A percentile compares a stretch with the other conserved stretches of the same genome.
phyloP scores from a whole-genome alignment of 2,329 filamentous ascomycete genomes.

The Pseudopyricularia cyperi region DNA sequence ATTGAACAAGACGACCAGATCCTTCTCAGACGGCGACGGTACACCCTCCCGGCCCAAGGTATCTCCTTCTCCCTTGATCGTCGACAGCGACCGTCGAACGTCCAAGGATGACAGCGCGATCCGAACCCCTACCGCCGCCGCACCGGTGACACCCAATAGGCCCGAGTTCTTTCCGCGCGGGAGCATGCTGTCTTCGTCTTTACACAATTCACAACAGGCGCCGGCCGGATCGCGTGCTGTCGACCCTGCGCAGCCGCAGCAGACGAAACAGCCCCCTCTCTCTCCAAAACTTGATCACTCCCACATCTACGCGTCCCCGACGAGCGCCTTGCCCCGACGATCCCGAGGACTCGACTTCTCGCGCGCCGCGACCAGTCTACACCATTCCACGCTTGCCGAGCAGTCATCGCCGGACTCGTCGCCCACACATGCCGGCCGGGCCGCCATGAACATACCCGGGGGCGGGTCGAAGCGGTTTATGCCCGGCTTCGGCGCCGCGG shows the following conservation, averaged over 20 bases:
- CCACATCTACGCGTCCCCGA: conserved; percentile 75
- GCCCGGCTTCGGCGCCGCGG: conserved; percentile 25
- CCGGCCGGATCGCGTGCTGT: conserved; percentile 16
- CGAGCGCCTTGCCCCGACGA: conserved; percentile 75
- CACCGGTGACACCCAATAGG: conserved; percentile 53
- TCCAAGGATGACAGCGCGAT: conserved; percentile 57
- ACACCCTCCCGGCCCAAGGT: conserved; percentile 32
- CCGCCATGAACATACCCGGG: conserved; percentile 48
- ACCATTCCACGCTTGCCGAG: conserved; percentile 88
- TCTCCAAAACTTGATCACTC: conserved; percentile 79
- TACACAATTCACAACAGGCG: conserved; percentile 9
- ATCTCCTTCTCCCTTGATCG: conserved; percentile 44
- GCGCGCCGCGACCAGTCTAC: conserved; percentile 81
- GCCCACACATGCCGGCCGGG: conserved; percentile 63
- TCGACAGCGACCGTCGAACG: conserved; percentile 37
- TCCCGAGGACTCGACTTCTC: conserved; percentile 90
- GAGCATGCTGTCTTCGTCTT: conserved; percentile 25
- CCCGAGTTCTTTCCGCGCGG: conserved; percentile 49
- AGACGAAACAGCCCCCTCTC: conserved; percentile 50
- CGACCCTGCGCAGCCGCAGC: conserved; percentile 18
- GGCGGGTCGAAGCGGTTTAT: background rate
- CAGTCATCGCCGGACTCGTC: conserved; percentile 82
- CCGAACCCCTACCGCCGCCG: conserved; percentile 18
- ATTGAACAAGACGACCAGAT: conserved; percentile 38
- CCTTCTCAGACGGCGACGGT: conserved; percentile 49